Conservation (phyloP, 805 yeast species). For the Ogataea ganodermae region DNA sequence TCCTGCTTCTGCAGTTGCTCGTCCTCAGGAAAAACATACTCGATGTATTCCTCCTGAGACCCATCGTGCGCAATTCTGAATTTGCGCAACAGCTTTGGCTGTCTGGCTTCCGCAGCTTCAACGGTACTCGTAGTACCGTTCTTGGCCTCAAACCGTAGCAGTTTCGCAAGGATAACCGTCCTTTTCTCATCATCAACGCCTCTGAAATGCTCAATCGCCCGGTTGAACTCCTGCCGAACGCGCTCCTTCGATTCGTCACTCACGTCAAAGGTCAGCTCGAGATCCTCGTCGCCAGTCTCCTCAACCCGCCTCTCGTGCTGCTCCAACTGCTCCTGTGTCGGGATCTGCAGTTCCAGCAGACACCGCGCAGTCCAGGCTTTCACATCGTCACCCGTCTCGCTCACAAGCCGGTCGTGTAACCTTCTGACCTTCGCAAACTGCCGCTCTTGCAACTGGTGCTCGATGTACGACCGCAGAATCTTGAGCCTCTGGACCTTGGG, state of each 20-base stretch:
- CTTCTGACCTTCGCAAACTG: conserved; percentile 57
- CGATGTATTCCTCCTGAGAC: conserved; percentile 54
- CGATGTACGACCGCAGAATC: conserved; percentile 43
- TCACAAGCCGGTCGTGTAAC: conserved; percentile 45
- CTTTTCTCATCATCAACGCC: conserved; percentile 44
- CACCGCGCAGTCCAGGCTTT: conserved; percentile 67
- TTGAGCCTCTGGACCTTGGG: conserved; percentile 11
- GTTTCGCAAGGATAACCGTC: conserved; percentile 56
- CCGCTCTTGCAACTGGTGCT: conserved; percentile 60
- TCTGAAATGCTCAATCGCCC: conserved; percentile 51
- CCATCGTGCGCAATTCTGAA: conserved; percentile 44
- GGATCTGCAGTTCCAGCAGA: conserved; percentile 66
- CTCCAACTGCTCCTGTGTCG: conserved; percentile 53
- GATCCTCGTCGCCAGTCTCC: conserved; percentile 36
- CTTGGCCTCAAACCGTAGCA: conserved; percentile 60
- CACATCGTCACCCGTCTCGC: conserved; percentile 35
- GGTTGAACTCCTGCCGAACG: conserved; percentile 57
- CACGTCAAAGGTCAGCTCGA: conserved; percentile 53
- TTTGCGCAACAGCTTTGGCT: conserved; percentile 57
- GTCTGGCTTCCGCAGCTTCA: conserved; percentile 41
- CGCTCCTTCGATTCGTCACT: conserved; percentile 44
- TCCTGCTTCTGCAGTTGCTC: conserved; percentile 29
- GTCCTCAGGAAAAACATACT: conserved; percentile 71
- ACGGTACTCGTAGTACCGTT: conserved; percentile 54
- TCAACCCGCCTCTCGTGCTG: conserved; percentile 31